Percentiles rank a stretch among this genome's conserved stretches.
Evolutionary conservation across 164 flowering plant species (phyloP).

Genomic region (Pachysandra terminalis): DNA sequence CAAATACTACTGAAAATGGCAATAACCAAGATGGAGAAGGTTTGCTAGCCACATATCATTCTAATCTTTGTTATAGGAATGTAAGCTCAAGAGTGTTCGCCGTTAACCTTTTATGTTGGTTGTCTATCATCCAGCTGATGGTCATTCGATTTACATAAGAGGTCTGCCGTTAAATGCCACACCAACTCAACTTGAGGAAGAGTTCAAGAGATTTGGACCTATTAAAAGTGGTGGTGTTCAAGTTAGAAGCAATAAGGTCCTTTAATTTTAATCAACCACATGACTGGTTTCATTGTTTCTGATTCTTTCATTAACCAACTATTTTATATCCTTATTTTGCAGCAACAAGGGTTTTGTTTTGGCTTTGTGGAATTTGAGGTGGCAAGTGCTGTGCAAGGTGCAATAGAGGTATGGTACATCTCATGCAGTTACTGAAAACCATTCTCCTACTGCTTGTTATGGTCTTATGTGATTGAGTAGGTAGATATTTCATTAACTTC

Average conservation of each 20-base stretch:
- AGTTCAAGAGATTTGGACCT: too few species aligned
- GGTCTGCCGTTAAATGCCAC: too few species aligned
- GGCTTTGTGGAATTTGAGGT: constrained; percentile 85
- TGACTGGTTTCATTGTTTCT: background rate
- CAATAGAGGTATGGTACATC: constrained; percentile 36
- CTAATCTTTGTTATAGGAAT: background rate
- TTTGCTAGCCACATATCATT: background rate
- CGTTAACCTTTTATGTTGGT: background rate
- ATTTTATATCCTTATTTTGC: too few species aligned
- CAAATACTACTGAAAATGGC: constrained; percentile 21
- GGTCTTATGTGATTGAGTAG: background rate
- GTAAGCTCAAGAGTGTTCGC: too few species aligned
- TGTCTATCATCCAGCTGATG: constrained; percentile 44
- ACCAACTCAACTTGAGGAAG: too few species aligned
- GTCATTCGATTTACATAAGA: constrained; percentile 66
- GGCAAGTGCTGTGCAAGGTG: constrained; percentile 55
- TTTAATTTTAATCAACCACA: background rate
- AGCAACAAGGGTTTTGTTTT: constrained; percentile 68
- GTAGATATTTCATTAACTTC: too few species aligned
- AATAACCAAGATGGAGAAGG: constrained; percentile 25
- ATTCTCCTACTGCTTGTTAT: too few species aligned
- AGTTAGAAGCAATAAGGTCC: constrained; percentile 62
- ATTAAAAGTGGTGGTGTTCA: constrained; percentile 66
- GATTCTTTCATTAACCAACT: background rate
- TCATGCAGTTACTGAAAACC: background rate